Evolutionary conservation across 371 early-diverging fungal species (phyloP).

Genomic region (Funneliformis caledonium): DNA sequence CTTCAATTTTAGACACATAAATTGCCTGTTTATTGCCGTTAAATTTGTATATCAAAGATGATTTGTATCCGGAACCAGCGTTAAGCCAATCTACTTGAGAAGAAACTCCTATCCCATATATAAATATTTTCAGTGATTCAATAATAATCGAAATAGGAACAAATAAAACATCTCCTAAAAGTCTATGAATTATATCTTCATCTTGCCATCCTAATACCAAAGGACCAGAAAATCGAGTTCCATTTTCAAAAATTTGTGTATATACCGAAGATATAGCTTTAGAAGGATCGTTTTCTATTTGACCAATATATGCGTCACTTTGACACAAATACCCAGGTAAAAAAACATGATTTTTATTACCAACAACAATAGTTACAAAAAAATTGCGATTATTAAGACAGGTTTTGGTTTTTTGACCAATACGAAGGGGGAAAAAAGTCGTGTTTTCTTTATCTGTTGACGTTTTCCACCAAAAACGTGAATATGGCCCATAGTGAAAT

Average conservation of each 20-base stretch:
- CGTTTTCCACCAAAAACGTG: not conserved
- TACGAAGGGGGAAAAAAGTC: not conserved
- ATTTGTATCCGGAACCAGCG: not conserved
- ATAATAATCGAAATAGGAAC: not conserved
- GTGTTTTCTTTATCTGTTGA: no score
- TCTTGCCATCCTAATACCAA: not conserved
- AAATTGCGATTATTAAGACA: not conserved
- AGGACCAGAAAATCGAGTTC: not conserved
- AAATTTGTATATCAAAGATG: not conserved
- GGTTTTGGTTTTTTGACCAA: not conserved
- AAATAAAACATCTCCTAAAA: not conserved
- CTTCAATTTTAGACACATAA: not conserved
- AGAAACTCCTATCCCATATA: conserved; percentile 2
- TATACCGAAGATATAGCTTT: not conserved
- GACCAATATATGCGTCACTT: not conserved
- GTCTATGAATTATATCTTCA: not conserved
- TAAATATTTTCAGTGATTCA: not conserved
- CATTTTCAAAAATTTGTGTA: conserved; percentile 1
- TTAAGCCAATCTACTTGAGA: not conserved
- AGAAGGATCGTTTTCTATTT: not conserved
- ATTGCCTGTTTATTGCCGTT: not conserved
- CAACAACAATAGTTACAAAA: conserved; percentile 13
- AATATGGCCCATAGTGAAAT: not conserved
- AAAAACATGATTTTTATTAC: not conserved
- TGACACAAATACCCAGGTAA: conserved; percentile 1